These are phyloP conservation scores for Pseudocercospora fijiensis DNA, from an alignment of 2,329 filamentous ascomycete species.

Conservation along the genomic window DNA sequence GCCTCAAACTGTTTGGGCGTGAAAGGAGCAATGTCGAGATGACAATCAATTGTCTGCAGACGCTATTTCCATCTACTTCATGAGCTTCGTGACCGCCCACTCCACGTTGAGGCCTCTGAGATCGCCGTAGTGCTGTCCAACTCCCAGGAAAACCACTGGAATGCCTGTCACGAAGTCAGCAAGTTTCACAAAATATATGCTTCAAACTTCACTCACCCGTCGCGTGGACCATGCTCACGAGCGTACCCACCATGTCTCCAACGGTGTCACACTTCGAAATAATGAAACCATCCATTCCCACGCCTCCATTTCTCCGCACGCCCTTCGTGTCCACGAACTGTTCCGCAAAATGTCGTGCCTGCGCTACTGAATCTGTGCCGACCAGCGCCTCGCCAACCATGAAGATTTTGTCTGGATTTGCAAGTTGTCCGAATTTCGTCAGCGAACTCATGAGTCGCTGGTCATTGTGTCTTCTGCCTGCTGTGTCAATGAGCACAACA, in stretches of 20 bases:
- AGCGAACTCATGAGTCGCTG: slow-evolving; percentile 92
- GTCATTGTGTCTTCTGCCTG: slow-evolving; percentile 92
- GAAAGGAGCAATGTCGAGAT: background rate
- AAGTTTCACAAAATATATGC: no score
- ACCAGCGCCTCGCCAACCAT: slow-evolving; percentile 95
- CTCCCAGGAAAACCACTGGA: slow-evolving; percentile 86
- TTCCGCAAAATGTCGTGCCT: slow-evolving; percentile 93
- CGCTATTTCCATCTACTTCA: slow-evolving; percentile 42
- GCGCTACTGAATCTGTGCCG: slow-evolving; percentile 90
- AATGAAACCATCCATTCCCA: slow-evolving; percentile 91
- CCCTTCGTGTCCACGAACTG: slow-evolving; percentile 61
- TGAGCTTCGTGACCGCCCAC: slow-evolving; percentile 61
- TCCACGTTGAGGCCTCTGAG: slow-evolving; percentile 63
- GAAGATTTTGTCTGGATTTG: slow-evolving; percentile 94
- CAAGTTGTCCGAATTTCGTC: slow-evolving; percentile 96
- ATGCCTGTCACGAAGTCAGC: slow-evolving; percentile 54
- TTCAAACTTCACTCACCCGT: slow-evolving; percentile 53
- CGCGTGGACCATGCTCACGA: slow-evolving; percentile 96
- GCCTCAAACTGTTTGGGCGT: background rate
- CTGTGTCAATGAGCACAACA: slow-evolving; percentile 95
- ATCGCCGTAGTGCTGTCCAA: slow-evolving; percentile 67
- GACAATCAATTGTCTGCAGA: background rate
- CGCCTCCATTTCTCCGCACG: slow-evolving; percentile 52
- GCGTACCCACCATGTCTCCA: slow-evolving; percentile 95
- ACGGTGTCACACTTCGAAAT: slow-evolving; percentile 99